Evolutionary conservation across 306 rosid genomes (phyloP).

Genomic region (Quercus mongolica): DNA sequence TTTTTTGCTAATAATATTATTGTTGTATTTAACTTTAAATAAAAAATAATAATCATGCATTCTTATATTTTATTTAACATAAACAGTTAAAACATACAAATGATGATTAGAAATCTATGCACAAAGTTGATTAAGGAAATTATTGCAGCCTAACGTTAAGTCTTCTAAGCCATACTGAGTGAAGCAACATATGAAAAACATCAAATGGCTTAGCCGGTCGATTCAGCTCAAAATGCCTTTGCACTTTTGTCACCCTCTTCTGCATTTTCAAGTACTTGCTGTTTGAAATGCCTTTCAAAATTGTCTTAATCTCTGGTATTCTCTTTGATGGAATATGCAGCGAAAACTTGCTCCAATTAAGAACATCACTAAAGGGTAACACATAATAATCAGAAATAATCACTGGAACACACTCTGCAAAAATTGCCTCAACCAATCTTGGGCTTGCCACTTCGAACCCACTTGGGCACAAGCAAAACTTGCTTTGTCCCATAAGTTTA

Average conservation of each 20-base stretch:
- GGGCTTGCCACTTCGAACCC: conserved; percentile 89
- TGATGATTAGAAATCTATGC: too few relatives aligned
- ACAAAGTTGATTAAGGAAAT: too few relatives aligned
- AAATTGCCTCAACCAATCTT: conserved; percentile 66
- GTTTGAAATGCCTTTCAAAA: conserved; percentile 41
- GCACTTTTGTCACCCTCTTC: conserved; percentile 36
- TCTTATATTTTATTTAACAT: too few relatives aligned
- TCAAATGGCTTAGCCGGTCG: conserved; percentile 69
- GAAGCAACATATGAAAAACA: conserved; percentile 72
- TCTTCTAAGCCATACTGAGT: conserved; percentile 71
- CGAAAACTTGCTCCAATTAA: conserved; percentile 64
- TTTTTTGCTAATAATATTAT: too few relatives aligned
- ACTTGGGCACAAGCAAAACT: conserved; percentile 82
- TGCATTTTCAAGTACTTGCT: conserved; percentile 45
- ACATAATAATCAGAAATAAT: conserved; percentile 50
- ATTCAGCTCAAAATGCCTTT: conserved; percentile 56
- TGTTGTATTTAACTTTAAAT: too few relatives aligned
- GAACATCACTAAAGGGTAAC: conserved; percentile 76
- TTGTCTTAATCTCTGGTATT: conserved; percentile 54
- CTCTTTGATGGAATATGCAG: conserved; percentile 40
- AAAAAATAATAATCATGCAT: too few relatives aligned
- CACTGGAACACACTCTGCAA: conserved; percentile 71
- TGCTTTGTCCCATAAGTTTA: conserved; percentile 53
- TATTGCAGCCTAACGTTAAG: conserved; percentile 16
- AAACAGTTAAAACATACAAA: too few relatives aligned